Base-by-base conservation (phyloP, 495 filamentous ascomycete genomes). In the Coniosporium apollinis region DNA sequence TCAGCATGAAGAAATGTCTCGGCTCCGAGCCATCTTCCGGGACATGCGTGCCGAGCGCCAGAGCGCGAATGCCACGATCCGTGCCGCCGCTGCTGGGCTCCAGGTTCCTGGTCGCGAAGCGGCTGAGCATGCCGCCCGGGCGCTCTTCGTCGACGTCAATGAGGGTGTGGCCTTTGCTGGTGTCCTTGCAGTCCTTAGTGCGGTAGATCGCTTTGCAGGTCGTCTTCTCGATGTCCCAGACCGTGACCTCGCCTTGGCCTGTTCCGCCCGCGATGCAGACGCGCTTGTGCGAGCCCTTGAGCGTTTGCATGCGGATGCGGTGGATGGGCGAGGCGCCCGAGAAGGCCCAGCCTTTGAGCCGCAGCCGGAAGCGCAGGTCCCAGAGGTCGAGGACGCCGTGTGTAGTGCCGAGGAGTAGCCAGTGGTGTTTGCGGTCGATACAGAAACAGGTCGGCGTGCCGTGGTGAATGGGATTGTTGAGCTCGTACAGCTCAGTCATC, bases 361-460 rank as follows among this genome's bases (percentile, higher is more conserved):
- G 74, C 33, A 94, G 66, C 34, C 71, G 78, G 59, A 96, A 99
- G 11, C 91, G 79, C 11, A 99, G 69, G 51, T 99, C 91, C 89
- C 91, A 99, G 13, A 99, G 64, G 46, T 92, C 81, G 5, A 99
- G 60, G 30, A 94, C 74, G 3, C 91, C 91, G 46, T 96, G 86
- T 5, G 85, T 82, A 0, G 91, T 96, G 21, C 86, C 89, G 3
- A 96, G 56, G 5, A 92, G 61, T 3, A 99, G 61, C 91, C 91
- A 99, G 44, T 81, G 81, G 32, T 77, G 76, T 48, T 73, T 79
- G 18, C 73, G 62, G 45, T 94, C 82, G 20, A 87, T 61, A 55
- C 81, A 87, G 57, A 99, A 96, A 39, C 82, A 89, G 2, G 82
- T 96, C 5, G 82, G 84, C 2, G 79, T 85, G 19, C 91, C 91